phyloP scores from a whole-genome alignment of 2,329 filamentous ascomycete species.

The Penicillium sp. region DNA sequence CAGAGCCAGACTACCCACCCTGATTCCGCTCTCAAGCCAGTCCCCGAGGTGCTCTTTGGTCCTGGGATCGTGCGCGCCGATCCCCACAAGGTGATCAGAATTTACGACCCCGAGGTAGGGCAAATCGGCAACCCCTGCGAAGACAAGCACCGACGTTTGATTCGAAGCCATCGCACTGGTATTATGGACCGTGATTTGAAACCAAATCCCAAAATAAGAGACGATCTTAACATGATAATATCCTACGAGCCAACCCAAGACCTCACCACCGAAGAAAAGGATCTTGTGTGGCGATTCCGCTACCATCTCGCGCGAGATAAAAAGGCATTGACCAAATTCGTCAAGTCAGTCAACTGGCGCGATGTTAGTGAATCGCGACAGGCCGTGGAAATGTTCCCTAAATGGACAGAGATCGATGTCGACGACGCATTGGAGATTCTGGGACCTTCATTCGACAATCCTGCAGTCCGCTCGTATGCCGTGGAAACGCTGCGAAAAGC shows the following conservation, averaged over 20 bases:
- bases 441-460: conserved; percentile 87
- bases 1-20: conserved; percentile 65
- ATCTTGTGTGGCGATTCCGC: conserved; percentile 95
- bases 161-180: conserved; percentile 90
- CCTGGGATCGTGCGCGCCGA: conserved; percentile 78
- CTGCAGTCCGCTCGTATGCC: conserved; percentile 85
- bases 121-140: conserved; percentile 91
- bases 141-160: conserved; percentile 87
- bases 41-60: conserved; percentile 85
- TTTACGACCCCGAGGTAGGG: conserved; percentile 92
- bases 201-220: conserved; percentile 91
- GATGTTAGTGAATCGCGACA: conserved; percentile 83
- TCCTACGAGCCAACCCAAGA: conserved; percentile 90
- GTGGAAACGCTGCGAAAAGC: conserved; percentile 89
- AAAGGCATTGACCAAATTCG: conserved; percentile 89
- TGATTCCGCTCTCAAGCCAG: conserved; percentile 72
- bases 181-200: conserved; percentile 93
- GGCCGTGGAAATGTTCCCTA: conserved; percentile 83
- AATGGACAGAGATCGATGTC: conserved; percentile 96
- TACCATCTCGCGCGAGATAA: conserved; percentile 95
- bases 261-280: conserved; percentile 86
- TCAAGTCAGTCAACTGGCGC: conserved; percentile 95
- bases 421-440: conserved; percentile 94
- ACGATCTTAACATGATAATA: conserved; percentile 89
- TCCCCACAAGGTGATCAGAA: conserved; percentile 66